A percentile compares a stretch with the other conserved stretches of the same genome.
Evolutionary conservation across 768 basidiomycete genomes (phyloP).

Genomic region (Phaeotremella fagi): DNA sequence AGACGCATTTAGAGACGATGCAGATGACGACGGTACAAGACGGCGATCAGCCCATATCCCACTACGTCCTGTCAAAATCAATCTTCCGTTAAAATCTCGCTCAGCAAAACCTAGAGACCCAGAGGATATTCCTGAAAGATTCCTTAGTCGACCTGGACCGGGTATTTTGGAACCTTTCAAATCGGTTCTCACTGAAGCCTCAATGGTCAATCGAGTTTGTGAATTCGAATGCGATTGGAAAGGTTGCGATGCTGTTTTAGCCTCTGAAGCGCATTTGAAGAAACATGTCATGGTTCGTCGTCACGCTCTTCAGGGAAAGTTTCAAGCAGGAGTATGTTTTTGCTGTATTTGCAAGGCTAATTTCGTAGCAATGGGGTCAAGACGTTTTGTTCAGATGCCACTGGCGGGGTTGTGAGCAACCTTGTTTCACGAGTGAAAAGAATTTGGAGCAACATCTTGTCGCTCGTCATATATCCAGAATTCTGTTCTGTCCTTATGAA

Average conservation of each 20-base stretch:
- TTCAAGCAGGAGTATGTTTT: constrained; percentile 9
- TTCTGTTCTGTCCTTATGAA: constrained; percentile 21
- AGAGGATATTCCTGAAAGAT: constrained; percentile 21
- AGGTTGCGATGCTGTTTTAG: constrained; percentile 31
- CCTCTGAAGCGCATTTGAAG: constrained; percentile 17
- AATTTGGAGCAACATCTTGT: constrained; percentile 22
- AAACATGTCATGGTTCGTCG: constrained; percentile 16
- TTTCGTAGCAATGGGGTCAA: neutral
- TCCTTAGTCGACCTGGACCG: constrained; percentile 24
- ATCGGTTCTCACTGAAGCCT: constrained; percentile 10
- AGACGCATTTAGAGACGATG: constrained; percentile 33
- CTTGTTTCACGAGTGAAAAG: constrained; percentile 16
- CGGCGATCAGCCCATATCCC: constrained; percentile 2
- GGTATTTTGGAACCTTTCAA: constrained; percentile 22
- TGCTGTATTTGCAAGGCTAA: too few relatives aligned
- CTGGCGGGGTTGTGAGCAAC: constrained; percentile 26
- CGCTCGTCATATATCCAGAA: constrained; percentile 26
- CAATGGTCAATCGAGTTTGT: constrained; percentile 7
- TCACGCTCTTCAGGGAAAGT: constrained; percentile 20
- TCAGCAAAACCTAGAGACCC: constrained; percentile 19
- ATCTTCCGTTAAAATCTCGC: constrained; percentile 3
- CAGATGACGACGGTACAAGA: constrained; percentile 14
- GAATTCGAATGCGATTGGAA: constrained; percentile 27
- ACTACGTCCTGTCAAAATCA: constrained; percentile 19
- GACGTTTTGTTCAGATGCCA: constrained; percentile 7